phyloP scores from a whole-genome alignment of 176 grass and related monocot genomes.

The Carex littledalei region DNA sequence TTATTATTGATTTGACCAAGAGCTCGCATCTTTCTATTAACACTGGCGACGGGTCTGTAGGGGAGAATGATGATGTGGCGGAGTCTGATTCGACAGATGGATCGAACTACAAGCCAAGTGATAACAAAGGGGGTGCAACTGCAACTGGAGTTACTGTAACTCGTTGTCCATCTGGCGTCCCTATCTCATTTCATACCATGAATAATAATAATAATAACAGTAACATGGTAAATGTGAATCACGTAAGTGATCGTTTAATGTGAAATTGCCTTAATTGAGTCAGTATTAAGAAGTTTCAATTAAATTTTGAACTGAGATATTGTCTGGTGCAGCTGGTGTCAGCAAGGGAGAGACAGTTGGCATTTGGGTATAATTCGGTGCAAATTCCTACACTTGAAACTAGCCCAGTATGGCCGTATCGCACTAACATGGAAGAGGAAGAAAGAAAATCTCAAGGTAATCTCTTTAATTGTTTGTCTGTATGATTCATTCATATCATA shows the following conservation, averaged over 20 bases:
- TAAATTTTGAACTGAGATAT: slow-evolving; percentile 43
- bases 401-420: slow-evolving; percentile 76
- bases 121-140: slow-evolving; percentile 55
- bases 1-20: slow-evolving; percentile 61
- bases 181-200: slow-evolving; percentile 20
- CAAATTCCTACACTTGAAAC: slow-evolving; percentile 94
- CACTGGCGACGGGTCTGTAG: slow-evolving; percentile 77
- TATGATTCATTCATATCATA: slow-evolving; percentile 1
- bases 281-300: slow-evolving; percentile 26
- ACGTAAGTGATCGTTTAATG: not conserved
- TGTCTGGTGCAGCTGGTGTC: slow-evolving; percentile 55
- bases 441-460: slow-evolving; percentile 57
- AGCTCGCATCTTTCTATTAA: slow-evolving; percentile 67
- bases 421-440: slow-evolving; percentile 48
- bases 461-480: not conserved
- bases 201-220: slow-evolving; percentile 17
- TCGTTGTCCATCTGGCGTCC: slow-evolving; percentile 47
- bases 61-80: slow-evolving; percentile 92
- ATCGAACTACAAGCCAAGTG: slow-evolving; percentile 71
- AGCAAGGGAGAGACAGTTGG: slow-evolving; percentile 48
- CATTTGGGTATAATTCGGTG: slow-evolving; percentile 72
- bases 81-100: slow-evolving; percentile 82
- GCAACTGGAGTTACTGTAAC: slow-evolving; percentile 36
- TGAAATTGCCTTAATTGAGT: not conserved
- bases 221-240: slow-evolving; percentile 16